Base-by-base conservation (phyloP, 176 grass and related monocot species). In the Aegilops tauschii region DNA sequence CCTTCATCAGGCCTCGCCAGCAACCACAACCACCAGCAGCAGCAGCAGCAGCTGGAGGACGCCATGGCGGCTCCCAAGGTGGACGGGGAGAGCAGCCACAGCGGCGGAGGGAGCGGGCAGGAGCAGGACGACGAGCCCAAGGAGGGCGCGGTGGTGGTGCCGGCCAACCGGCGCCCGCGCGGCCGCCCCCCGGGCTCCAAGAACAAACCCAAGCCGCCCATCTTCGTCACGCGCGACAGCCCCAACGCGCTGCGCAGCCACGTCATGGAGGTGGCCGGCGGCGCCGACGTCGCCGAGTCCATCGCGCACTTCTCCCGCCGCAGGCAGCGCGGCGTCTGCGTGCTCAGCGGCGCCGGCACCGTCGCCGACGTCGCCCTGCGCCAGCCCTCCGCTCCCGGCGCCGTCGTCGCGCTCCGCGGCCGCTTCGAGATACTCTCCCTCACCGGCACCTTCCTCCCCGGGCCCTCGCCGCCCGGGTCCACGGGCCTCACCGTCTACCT, bases 341-440 rank as follows among this genome's bases (percentile, higher is more conserved):
- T 99, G 74, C 92, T 99, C 72, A 93, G 92, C 75, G 97, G 94
- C 2, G 80, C 82, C 39, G 97, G 97, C 1, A 77, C 82, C 61
- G 91, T 93, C 3, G 84, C 87, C 30, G 78, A 93, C 76, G 91
- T 93, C 14, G 73, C 85, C 4, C 85, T 93, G 7, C 88, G 91
- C 9, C 85, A 87, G 81, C 91, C 91, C 12, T 37, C 76, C 4
- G 63, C 77, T 18, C 75, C 69, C 0, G 81, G 76, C 4, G 58
- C 87, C 3, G 87, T 87, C 17, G 91, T 87, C 8, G 77, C 80
- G 0, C 84, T 93, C 29, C 91, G 78, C 12, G 91, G 91, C 50
- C 76, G 84, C 9, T 93, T 93, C 65, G 91, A 93, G 87, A 90
- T 93, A 58, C 87, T 93, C 4, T 93, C 91, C 34, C 84, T 93